phyloP scores from a whole-genome alignment of 257 asterid species.

The Anisodus tanguticus region DNA sequence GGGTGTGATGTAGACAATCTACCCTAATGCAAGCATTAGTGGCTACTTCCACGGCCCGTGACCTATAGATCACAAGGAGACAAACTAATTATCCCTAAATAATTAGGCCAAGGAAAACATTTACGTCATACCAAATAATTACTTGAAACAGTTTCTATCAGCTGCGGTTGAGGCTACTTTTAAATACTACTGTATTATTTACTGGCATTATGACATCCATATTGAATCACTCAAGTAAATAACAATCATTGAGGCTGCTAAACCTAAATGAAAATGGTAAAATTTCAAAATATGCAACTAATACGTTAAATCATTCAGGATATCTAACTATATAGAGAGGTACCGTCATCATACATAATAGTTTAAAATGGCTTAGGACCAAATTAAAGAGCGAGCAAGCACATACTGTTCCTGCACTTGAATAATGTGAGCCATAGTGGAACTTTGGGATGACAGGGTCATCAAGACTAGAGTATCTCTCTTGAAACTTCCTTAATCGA shows the following conservation, averaged over 20 bases:
- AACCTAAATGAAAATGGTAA: neutral
- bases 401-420: slow-evolving; percentile 97
- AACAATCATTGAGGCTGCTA: neutral
- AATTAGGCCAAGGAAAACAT: neutral
- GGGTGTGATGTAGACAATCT: no score
- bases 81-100: neutral
- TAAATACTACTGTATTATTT: neutral
- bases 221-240: slow-evolving; percentile 1
- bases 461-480: slow-evolving; percentile 91
- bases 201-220: neutral
- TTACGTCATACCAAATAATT: neutral
- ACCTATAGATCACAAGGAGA: no score
- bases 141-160: slow-evolving; percentile 1
- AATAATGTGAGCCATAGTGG: slow-evolving; percentile 98
- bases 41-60: no score
- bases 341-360: slow-evolving; percentile 10
- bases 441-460: slow-evolving; percentile 97
- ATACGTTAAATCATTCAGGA: neutral
- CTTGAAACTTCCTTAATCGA: slow-evolving; percentile 82
- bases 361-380: neutral
- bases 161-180: neutral
- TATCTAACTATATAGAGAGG: slow-evolving; percentile 24
- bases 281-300: slow-evolving; percentile 3
- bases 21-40: no score
- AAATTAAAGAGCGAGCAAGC: slow-evolving; percentile 31